These are phyloP conservation scores for Clarkia xantiana DNA, from an alignment of 345 rosid species.

Conservation along the genomic window DNA sequence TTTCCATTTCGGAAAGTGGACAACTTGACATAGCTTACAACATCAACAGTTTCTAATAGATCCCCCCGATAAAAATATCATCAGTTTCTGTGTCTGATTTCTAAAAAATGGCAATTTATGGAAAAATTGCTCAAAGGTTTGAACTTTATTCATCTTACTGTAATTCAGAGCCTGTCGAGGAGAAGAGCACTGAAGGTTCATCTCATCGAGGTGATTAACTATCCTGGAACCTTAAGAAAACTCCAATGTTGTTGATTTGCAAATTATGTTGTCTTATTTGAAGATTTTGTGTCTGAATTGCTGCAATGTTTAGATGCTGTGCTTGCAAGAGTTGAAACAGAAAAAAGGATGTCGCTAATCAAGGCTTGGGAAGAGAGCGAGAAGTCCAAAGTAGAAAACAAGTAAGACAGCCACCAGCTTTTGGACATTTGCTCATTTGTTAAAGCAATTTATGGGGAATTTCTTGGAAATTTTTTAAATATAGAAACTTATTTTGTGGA, in stretches of 20 bases:
- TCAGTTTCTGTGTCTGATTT: no score
- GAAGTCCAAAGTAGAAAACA: slow-evolving; percentile 81
- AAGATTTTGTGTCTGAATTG: background rate
- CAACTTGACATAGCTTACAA: no score
- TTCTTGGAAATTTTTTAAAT: no score
- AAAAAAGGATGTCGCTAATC: slow-evolving; percentile 62
- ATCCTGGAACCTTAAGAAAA: background rate
- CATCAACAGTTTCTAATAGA: no score
- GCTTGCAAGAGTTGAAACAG: slow-evolving; percentile 63
- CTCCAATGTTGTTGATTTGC: background rate
- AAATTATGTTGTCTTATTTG: background rate
- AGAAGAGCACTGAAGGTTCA: slow-evolving; percentile 31
- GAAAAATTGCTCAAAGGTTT: background rate
- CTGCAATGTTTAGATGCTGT: slow-evolving; percentile 35
- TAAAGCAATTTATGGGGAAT: background rate
- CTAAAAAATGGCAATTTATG: background rate
- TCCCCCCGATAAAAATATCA: no score
- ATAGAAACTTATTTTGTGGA: no score
- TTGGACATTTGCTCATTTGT: background rate
- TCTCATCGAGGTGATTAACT: slow-evolving; percentile 34
- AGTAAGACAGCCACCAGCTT: slow-evolving; percentile 18
- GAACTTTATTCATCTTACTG: background rate
- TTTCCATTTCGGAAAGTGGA: no score
- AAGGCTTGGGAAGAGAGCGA: slow-evolving; percentile 98
- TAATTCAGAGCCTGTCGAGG: slow-evolving; percentile 19